Evolutionary conservation across 106 monocot species (phyloP), one percentile per base, ranked within the genome.

Genomic region (Acanthochlamys bracteata): DNA sequence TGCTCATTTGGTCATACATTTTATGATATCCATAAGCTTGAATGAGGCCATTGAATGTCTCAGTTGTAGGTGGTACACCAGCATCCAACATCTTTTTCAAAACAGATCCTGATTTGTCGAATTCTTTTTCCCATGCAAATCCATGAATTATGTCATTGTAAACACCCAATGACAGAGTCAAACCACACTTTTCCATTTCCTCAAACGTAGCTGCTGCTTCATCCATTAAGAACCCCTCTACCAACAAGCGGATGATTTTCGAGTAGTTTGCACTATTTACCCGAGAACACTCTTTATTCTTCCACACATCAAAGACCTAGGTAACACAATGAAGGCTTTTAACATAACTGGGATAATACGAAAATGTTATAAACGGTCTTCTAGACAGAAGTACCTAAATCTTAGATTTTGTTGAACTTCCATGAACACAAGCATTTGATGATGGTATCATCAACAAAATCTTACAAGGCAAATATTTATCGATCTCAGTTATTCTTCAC

Each of bases 1-100:
- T 93, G 20, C 80, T 68, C 79, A 88, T 84, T 24, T 88, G 82
- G 71, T 93, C 88, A 23, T 76, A 88, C 70, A 82, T 69, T 61
- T 57, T 46, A 53, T 71, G 69, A 23, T 42, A 64, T 40, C 92
- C 88, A 66, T 80, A 82, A 59, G 92, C 81, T 74, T 63, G 71
- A 67, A 91, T 75, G 7, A 91, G 73, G 63, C 86, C 86, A 56
- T 86, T 60, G 49, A 78, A 91, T 12, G 86, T 91, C 69, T 91
- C 83, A 21, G 80, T 55, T 45, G 66, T 43, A 4, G 78, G 83
- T 0, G 16, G 2, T 19, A 84, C 25, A 66, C 81, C 81, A 62
- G 53, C 39, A 62, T 80, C 78, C 22, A 66, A 39, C 80, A 91
- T 86, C 63, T 78, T 80, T 20, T 20, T 42, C 20, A 91, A 55